These are phyloP conservation scores for Fusarium humuli DNA, from an alignment of 2,329 filamentous ascomycete species.

Conservation along the genomic window DNA sequence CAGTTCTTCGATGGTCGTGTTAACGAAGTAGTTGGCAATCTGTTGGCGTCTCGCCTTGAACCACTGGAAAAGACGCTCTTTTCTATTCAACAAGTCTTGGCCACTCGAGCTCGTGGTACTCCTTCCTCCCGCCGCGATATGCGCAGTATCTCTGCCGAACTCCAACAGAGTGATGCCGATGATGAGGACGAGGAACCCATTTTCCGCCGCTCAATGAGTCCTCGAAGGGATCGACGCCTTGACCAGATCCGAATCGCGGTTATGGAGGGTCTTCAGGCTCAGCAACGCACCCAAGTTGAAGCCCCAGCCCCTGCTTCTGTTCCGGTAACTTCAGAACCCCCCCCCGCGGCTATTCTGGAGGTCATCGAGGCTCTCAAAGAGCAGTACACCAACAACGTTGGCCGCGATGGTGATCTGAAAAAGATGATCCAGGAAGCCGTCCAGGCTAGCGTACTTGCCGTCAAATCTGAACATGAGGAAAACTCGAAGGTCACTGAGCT, in stretches of 20 bases:
- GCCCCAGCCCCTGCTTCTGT: slow-evolving; percentile 40
- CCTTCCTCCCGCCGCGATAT: slow-evolving; percentile 68
- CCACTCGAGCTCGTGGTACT: slow-evolving; percentile 65
- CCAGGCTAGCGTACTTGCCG: slow-evolving; percentile 65
- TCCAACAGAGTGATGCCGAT: slow-evolving; percentile 88
- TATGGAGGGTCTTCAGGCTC: slow-evolving; percentile 76
- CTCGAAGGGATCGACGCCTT: slow-evolving; percentile 79
- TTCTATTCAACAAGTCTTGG: slow-evolving; percentile 78
- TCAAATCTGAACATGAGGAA: slow-evolving; percentile 63
- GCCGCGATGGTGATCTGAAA: slow-evolving; percentile 64
- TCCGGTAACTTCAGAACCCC: slow-evolving; percentile 18
- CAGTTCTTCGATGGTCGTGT: slow-evolving; percentile 93
- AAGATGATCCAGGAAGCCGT: slow-evolving; percentile 73
- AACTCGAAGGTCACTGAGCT: slow-evolving; percentile 68
- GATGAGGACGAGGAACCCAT: slow-evolving; percentile 85
- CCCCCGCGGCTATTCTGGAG: slow-evolving; percentile 66
- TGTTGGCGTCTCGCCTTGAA: slow-evolving; percentile 80
- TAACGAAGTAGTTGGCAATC: slow-evolving; percentile 82
- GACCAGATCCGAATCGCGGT: slow-evolving; percentile 83
- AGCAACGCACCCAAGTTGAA: slow-evolving; percentile 59
- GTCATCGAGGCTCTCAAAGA: slow-evolving; percentile 74
- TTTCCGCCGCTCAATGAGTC: slow-evolving; percentile 78
- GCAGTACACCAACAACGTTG: slow-evolving; percentile 51
- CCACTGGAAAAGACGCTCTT: slow-evolving; percentile 85
- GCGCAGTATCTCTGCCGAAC: slow-evolving; percentile 76